Evolutionary conservation across 2,329 filamentous ascomycete species (phyloP), one percentile per base, ranked within the genome.

Genomic region (Trichoderma simmonsii): DNA sequence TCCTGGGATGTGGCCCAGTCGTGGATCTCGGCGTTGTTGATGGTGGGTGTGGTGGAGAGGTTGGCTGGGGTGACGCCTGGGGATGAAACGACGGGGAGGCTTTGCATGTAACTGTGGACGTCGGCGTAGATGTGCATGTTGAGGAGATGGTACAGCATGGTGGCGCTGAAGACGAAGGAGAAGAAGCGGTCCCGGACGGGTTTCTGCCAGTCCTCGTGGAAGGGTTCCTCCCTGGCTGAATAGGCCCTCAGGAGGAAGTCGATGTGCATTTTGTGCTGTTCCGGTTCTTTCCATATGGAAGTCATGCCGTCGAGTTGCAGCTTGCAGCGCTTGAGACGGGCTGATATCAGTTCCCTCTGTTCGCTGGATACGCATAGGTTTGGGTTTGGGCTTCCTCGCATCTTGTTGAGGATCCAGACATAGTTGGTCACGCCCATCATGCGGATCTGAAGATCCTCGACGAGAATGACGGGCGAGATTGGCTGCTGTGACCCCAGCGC

Each of bases 121-220:
- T 85, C 81, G 5, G 81, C 77, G 34, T 79, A 79, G 0, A 84
- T 73, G 43, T 83, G 79, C 15, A 84, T 74, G 2, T 72, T 78
- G 59, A 83, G 77, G 2, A 83, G 75, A 56, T 83, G 79, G 59
- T 82, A 81, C 0, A 83, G 77, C 75, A 82, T 80, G 4, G 76
- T 72, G 1, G 79, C 77, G 26, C 81, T 80, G 1, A 81, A 79
- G 4, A 80, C 73, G 12, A 80, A 73, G 3, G 73, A 75, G 18
- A 79, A 77, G 28, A 83, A 75, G 9, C 82, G 78, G 0, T 70
- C 72, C 60, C 77, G 75, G 0, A 78, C 79, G 3, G 70, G 21
- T 0, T 74, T 70, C 21, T 77, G 76, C 39, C 78, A 81, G 0
- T 74, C 71, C 1, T 69, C 48, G 0, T 77, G 75, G 1, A 75